Conservation (phyloP, 2,329 filamentous ascomycete species). For the Diplodia intermedia region DNA sequence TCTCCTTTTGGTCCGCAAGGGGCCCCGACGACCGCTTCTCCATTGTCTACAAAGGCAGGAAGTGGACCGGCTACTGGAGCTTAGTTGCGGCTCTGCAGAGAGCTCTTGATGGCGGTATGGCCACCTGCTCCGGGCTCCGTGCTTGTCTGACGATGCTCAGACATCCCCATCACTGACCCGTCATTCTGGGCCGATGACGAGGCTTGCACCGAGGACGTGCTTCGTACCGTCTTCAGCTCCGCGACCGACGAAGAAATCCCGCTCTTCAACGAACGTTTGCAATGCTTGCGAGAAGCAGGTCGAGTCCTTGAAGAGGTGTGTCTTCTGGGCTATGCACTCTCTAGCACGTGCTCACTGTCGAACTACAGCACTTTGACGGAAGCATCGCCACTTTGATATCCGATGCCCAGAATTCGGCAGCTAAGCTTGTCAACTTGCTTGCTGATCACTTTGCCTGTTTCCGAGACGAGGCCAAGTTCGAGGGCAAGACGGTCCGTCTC, state of each 20-base stretch:
- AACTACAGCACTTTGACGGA: constrained; percentile 72
- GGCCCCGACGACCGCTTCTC: constrained; percentile 76
- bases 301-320: constrained; percentile 76
- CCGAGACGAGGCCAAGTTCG: constrained; percentile 78
- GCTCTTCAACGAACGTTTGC: constrained; percentile 76
- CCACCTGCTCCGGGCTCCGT: not conserved
- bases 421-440: constrained; percentile 83
- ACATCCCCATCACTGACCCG: constrained; percentile 85
- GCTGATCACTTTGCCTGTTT: constrained; percentile 85
- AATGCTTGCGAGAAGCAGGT: constrained; percentile 83
- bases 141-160: constrained; percentile 52
- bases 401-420: constrained; percentile 78
- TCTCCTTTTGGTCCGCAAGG: constrained; percentile 90
- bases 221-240: constrained; percentile 83
- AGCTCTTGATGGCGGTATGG: constrained; percentile 80
- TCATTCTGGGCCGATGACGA: constrained; percentile 83
- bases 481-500: constrained; percentile 77
- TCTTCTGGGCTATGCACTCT: not conserved
- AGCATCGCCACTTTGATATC: constrained; percentile 76
- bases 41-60: constrained; percentile 79
- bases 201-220: constrained; percentile 74
- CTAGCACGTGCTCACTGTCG: constrained; percentile 8
- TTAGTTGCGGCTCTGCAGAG: constrained; percentile 85
- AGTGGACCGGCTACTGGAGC: constrained; percentile 96
- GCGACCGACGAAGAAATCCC: constrained; percentile 87